Evolutionary conservation across 805 yeast genomes (phyloP), one percentile per base, ranked within the genome.

Genomic region (Barnettozyma salicaria): DNA sequence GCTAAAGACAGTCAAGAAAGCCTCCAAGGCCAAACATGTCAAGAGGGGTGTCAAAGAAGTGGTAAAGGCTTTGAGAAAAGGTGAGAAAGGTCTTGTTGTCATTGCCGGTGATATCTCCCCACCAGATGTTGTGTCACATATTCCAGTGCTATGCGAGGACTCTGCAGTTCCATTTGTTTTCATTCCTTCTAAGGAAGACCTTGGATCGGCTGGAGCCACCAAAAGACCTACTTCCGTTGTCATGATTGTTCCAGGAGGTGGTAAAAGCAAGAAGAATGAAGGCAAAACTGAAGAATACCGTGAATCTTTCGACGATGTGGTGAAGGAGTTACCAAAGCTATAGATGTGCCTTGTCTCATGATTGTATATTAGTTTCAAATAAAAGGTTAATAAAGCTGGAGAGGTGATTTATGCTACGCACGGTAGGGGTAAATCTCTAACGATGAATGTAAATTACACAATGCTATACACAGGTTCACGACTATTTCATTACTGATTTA

Each of bases 21-120:
- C 98, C 8, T 88, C 97, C 37, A 92, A 92, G 68, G 94, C 96
- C 47, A 92, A 92, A 68, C 96, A 90, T 64, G 96, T 92, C 52
- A 90, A 88, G 68, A 78, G 98, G 67, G 99, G 99, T 61, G 97
- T 92, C 40, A 92, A 92, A 66, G 99, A 92, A 67, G 98, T 92
- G 25, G 97, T 90, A 53, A 92, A 92, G 69, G 92, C 97, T 17
- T 74, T 92, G 47, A 80, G 98, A 71, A 92, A 92, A 66, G 97
- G 97, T 49, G 97, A 89, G 62, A 92, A 92, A 65, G 99, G 98
- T 37, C 72, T 92, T 36, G 97, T 92, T 27, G 70, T 92, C 50
- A 80, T 92, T 64, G 98, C 99, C 23, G 97, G 98, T 52, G 99
- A 92, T 61, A 92, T 94, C 47, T 89, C 95, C 39, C 99, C 99